Base-by-base conservation (phyloP, 371 early-diverging fungal genomes). In the Lichtheimia corymbifera region DNA sequence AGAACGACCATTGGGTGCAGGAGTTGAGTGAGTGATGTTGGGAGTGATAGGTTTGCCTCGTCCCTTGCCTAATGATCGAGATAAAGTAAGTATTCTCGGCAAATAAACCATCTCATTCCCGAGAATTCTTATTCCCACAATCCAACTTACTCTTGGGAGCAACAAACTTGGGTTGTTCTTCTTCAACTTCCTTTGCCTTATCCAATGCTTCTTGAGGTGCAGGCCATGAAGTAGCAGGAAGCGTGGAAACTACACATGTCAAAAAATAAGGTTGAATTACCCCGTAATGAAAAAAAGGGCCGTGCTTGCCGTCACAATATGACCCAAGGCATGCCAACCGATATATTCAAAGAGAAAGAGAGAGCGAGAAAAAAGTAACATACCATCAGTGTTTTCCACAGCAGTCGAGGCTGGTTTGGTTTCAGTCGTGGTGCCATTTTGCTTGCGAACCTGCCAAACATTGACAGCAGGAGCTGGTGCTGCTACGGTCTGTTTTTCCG, bases 21-120 rank as follows among this genome's bases (percentile, higher is more conserved):
- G 70, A n/a, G 75, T 56, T n/a, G 85, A 71, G 57, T 86, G 86
- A n/a, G 80, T 83, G 54, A 86, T 82, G 42, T 79, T 83, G 58
- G 86, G 84, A 41, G 86, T 84, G 53, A 71, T 76, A n/a, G 83
- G 80, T 30, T 80, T 83, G 78, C 86, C 82, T 70, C 80, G 83
- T 49, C 83, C 82, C 73, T 76, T 78, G 25, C 70, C 74, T 65
- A 64, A 43, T 60, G 18, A n/a, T 40, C 44, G 14, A 13, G 14
- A 42, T 7, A 17, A 4, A 55, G 15, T 22, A 51, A 11, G 22
- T 20, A 27, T 52, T 18, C 24, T n/a, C 22, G 22, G 22, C 53
- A 22, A 28, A 18, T n/a, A 15, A 44, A 44, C 56, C n/a, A 17
- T 28, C 18, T 41, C 17, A 30, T 28, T 30, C 47, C 18, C 47